Percentiles rank a stretch among this genome's conserved stretches.
Evolutionary conservation across 495 filamentous ascomycete genomes (phyloP).

Genomic region (Penicillium canescens): DNA sequence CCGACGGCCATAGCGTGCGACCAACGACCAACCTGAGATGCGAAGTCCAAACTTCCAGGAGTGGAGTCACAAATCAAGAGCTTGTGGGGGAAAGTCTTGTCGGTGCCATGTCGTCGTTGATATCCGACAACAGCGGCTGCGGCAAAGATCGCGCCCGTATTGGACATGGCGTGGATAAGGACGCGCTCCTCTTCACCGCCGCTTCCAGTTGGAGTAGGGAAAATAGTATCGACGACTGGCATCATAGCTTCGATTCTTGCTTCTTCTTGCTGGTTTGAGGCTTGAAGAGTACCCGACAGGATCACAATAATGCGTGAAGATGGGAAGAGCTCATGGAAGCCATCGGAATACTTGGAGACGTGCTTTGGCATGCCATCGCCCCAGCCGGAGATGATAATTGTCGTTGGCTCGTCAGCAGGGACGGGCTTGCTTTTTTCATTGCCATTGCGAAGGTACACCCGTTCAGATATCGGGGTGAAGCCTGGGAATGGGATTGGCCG

Average conservation of each 20-base stretch:
- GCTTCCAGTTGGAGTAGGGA: conserved; percentile 31
- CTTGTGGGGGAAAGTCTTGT: conserved; percentile 43
- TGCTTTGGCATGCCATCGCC: conserved; percentile 54
- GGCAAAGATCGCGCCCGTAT: conserved; percentile 51
- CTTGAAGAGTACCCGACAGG: conserved; percentile 47
- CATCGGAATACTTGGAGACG: conserved; percentile 55
- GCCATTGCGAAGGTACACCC: conserved; percentile 28
- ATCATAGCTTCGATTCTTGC: conserved; percentile 46
- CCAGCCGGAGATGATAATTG: conserved; percentile 51
- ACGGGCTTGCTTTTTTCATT: conserved; percentile 16
- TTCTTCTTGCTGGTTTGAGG: conserved; percentile 41
- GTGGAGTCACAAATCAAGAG: conserved; percentile 53
- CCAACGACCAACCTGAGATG: conserved; percentile 49
- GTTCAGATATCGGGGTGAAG: conserved; percentile 26
- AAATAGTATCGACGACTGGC: conserved; percentile 48
- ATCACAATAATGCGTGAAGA: conserved; percentile 45
- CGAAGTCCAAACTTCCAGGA: conserved; percentile 48
- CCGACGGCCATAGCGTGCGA: conserved; percentile 54
- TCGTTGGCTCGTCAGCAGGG: conserved; percentile 24
- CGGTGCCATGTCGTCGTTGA: conserved; percentile 28
- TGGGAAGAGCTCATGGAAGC: conserved; percentile 52
- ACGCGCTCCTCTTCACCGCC: conserved; percentile 28
- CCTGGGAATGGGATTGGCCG: conserved; percentile 27
- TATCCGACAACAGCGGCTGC: conserved; percentile 51
- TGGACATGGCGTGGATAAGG: conserved; percentile 52